Conservation (phyloP, 73 alveolate genomes). For the Vitrella brassicaformis region DNA sequence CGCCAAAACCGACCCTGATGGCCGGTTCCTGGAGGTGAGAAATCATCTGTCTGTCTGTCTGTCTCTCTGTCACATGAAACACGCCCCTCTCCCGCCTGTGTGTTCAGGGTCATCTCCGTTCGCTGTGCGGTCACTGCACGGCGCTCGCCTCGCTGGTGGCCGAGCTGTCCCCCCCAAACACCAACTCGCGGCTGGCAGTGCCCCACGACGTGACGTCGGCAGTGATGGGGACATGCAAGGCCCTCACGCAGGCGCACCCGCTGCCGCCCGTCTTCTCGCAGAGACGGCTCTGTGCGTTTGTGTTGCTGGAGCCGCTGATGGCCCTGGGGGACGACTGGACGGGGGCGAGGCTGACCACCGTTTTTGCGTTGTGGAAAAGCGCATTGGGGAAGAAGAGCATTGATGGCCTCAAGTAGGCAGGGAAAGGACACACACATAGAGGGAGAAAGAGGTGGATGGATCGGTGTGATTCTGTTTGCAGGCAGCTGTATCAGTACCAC, state of each 20-base stretch:
- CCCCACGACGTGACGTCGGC: constrained; percentile 38
- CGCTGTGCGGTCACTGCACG: constrained; percentile 23
- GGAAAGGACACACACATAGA: no score
- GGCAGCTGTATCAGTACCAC: no score
- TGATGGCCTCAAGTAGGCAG: constrained; percentile 27
- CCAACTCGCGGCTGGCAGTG: neutral
- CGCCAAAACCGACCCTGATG: no score
- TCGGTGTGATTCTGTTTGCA: no score
- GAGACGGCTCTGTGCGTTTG: constrained; percentile 25
- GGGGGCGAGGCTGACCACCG: constrained; percentile 11
- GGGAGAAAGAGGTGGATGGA: no score
- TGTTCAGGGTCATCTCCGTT: constrained; percentile 17
- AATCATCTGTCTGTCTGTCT: no score
- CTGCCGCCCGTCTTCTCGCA: constrained; percentile 13
- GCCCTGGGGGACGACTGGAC: constrained; percentile 36
- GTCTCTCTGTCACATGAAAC: no score
- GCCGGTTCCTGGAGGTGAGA: no score
- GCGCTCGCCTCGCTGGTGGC: constrained; percentile 2
- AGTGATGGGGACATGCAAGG: constrained; percentile 10
- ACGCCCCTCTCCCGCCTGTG: no score
- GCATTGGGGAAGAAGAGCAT: constrained; percentile 33
- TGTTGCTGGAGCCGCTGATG: constrained; percentile 17
- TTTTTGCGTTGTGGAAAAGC: constrained; percentile 24
- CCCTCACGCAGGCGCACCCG: constrained; percentile 14
- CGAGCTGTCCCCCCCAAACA: neutral